Conservation (phyloP, 2,329 filamentous ascomycete species). For the Nemania abortiva region DNA sequence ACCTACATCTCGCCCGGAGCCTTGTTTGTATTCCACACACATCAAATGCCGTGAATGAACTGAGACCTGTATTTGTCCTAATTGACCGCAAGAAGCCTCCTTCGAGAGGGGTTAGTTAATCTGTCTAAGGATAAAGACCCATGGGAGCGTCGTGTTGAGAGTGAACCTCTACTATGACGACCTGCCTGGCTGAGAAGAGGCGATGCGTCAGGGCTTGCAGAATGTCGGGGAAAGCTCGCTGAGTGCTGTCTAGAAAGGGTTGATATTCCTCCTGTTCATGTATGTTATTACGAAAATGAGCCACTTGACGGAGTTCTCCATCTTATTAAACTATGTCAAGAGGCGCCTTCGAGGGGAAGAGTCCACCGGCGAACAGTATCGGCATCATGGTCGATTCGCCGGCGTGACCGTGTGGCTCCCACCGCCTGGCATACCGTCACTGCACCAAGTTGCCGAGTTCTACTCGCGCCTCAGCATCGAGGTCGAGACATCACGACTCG, state of each 20-base stretch:
- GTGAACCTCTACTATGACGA: background rate
- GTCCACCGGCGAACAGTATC: constrained; percentile 15
- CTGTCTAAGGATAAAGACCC: background rate
- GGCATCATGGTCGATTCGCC: constrained; percentile 28
- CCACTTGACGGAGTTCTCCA: constrained; percentile 32
- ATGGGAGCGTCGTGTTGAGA: background rate
- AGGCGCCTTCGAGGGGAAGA: constrained; percentile 38
- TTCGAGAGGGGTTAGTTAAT: background rate
- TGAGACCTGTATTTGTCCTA: background rate
- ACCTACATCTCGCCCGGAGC: too few species aligned
- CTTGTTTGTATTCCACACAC: background rate
- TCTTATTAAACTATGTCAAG: constrained; percentile 23
- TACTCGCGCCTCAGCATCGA: constrained; percentile 33
- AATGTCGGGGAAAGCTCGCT: too few species aligned
- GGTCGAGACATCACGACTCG: constrained; percentile 39
- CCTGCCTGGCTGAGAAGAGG: background rate
- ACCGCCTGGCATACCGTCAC: constrained; percentile 31
- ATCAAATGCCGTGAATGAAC: background rate
- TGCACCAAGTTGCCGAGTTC: constrained; percentile 32
- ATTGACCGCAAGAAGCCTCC: background rate
- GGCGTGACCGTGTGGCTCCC: constrained; percentile 32
- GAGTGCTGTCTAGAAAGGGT: too few species aligned
- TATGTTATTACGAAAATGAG: constrained; percentile 32
- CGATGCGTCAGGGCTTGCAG: background rate
- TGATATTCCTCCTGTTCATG: too few species aligned